These are phyloP conservation scores for Linnemannia zychae DNA, from an alignment of 192 early-diverging fungal species.

Conservation along the genomic window DNA sequence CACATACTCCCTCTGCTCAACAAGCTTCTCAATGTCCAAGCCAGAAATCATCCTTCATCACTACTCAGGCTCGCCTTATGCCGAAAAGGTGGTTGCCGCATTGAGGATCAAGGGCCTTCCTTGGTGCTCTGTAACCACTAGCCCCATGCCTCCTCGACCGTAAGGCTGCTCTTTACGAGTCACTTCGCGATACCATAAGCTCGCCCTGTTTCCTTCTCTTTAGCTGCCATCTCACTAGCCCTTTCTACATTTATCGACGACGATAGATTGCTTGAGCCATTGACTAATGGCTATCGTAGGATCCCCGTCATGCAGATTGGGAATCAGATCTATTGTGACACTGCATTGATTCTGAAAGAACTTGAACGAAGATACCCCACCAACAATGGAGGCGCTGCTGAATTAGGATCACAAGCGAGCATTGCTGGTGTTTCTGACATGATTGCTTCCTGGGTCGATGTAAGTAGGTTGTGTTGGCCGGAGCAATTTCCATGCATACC, in stretches of 20 bases:
- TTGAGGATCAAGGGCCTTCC: conserved; percentile 52
- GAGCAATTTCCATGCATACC: too few relatives aligned
- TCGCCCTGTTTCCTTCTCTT: too few relatives aligned
- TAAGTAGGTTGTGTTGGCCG: conserved; percentile 26
- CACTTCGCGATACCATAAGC: too few relatives aligned
- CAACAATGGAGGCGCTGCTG: not conserved
- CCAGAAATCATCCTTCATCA: conserved; percentile 40
- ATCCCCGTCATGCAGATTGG: conserved; percentile 66
- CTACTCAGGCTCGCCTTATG: conserved; percentile 47
- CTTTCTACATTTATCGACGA: not conserved
- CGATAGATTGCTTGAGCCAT: conserved; percentile 41
- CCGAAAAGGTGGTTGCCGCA: conserved; percentile 51
- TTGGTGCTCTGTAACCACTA: conserved; percentile 46
- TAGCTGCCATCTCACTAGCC: not conserved
- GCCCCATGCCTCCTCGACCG: conserved; percentile 39
- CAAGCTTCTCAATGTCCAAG: conserved; percentile 26
- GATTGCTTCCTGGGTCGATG: conserved; percentile 47
- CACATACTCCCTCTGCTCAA: not conserved
- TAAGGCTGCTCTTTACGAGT: conserved; percentile 7
- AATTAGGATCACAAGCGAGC: not conserved
- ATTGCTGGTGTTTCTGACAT: conserved; percentile 21
- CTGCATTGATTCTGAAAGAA: conserved; percentile 50
- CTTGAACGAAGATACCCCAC: conserved; percentile 52
- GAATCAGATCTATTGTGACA: conserved; percentile 59
- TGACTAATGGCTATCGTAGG: conserved; percentile 61